Percentiles rank a stretch among this genome's conserved stretches.
Conservation (phyloP, 805 yeast genomes). For the Pichia manshurica region DNA sequence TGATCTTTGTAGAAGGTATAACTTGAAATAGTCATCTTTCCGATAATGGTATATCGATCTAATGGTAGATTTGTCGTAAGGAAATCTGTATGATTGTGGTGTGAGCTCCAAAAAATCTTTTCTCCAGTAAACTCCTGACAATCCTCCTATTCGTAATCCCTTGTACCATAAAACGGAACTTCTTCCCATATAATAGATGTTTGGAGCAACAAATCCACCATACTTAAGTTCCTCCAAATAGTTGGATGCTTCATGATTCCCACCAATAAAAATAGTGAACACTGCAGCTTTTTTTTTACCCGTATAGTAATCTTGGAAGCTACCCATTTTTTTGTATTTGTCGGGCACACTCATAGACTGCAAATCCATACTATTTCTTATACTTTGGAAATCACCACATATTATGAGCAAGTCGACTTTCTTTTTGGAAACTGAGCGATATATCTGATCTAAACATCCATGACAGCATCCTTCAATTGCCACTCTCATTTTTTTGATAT, state of each 20-base stretch:
- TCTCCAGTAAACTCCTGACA: conserved; percentile 75
- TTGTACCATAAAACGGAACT: conserved; percentile 67
- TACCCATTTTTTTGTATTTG: conserved; percentile 72
- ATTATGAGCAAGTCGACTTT: conserved; percentile 59
- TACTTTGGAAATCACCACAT: conserved; percentile 89
- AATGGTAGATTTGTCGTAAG: conserved; percentile 41
- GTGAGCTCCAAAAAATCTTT: conserved; percentile 40
- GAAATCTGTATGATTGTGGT: conserved; percentile 35
- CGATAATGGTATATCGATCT: conserved; percentile 72
- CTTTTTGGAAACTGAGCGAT: conserved; percentile 28
- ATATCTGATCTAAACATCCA: conserved; percentile 64
- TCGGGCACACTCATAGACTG: conserved; percentile 69
- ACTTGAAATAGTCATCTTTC: conserved; percentile 53
- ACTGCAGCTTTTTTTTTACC: conserved; percentile 64
- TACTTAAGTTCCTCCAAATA: conserved; percentile 63
- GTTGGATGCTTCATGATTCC: conserved; percentile 89
- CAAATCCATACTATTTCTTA: conserved; percentile 60
- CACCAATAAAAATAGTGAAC: conserved; percentile 81
- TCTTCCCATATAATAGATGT: conserved; percentile 79
- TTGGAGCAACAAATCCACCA: conserved; percentile 94
- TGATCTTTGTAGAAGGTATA: conserved; percentile 35
- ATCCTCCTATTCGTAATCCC: conserved; percentile 73
- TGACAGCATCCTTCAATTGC: conserved; percentile 92
- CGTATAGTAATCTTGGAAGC: conserved; percentile 66
- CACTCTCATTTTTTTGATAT: conserved; percentile 30